Evolutionary conservation across 768 basidiomycete species (phyloP), one percentile per base, ranked within the genome.

Genomic region (Asterophora lycoperdoides): DNA sequence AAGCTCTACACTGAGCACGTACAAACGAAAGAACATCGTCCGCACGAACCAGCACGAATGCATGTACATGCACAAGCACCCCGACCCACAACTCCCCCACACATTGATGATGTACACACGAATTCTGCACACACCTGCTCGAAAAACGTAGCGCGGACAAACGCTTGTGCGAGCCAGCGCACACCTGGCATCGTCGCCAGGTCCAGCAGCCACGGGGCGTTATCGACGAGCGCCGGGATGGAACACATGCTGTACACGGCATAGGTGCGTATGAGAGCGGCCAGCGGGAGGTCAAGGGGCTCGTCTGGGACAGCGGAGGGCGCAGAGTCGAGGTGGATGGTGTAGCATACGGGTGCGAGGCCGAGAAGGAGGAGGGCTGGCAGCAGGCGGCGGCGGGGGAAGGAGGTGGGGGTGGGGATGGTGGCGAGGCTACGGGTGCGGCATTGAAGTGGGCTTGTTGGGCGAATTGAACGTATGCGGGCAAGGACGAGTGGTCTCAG

Each of bases 61-160:
- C n/a, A n/a, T n/a, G n/a, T n/a, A n/a, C n/a, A n/a, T n/a, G n/a
- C n/a, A n/a, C n/a, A n/a, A n/a, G n/a, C n/a, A n/a, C n/a, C n/a
- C n/a, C n/a, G n/a, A n/a, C n/a, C n/a, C n/a, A n/a, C n/a, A n/a
- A n/a, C n/a, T n/a, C n/a, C n/a, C n/a, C n/a, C n/a, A n/a, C n/a
- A n/a, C n/a, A n/a, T n/a, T n/a, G n/a, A n/a, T n/a, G n/a, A n/a
- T n/a, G n/a, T n/a, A n/a, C n/a, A n/a, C n/a, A n/a, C n/a, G n/a
- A n/a, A n/a, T n/a, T n/a, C n/a, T n/a, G n/a, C n/a, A n/a, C n/a
- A n/a, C n/a, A 86, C 88, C 69, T 94, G 93, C 39, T 79, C 75
- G 59, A 93, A 95, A 71, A 96, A 95, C 0, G 93, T 94, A 8
- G 74, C 66, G 35, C 89, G 75, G 5, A 95, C 85, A 46, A 89